These are phyloP conservation scores for Yamadazyma epiphylla DNA, from an alignment of 1,139 yeast genomes.

Conservation along the genomic window DNA sequence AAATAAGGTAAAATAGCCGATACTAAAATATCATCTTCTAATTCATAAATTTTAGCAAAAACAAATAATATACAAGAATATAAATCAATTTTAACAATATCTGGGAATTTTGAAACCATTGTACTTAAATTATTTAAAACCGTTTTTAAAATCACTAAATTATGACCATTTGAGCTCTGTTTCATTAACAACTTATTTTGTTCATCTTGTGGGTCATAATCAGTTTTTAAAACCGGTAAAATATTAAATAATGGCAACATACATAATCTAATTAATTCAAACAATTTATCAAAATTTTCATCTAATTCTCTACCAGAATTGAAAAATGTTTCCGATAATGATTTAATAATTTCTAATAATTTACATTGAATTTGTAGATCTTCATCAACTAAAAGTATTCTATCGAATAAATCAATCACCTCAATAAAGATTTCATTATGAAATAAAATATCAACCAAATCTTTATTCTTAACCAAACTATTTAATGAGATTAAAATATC, in stretches of 20 bases:
- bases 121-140: conserved; percentile 54
- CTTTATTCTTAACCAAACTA: conserved; percentile 53
- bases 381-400: conserved; percentile 61
- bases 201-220: conserved; percentile 32
- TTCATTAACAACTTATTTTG: conserved; percentile 26
- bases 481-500: conserved; percentile 53
- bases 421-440: conserved; percentile 73
- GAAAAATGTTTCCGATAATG: conserved; percentile 36
- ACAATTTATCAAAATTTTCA: conserved; percentile 69
- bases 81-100: conserved; percentile 63
- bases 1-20: conserved; percentile 55
- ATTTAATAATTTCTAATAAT: conserved; percentile 55
- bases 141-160: conserved; percentile 43
- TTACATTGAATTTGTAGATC: conserved; percentile 48
- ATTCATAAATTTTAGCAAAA: conserved; percentile 57
- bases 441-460: conserved; percentile 59
- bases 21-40: conserved; percentile 41
- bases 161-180: conserved; percentile 32
- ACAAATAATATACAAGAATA: conserved; percentile 66
- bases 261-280: conserved; percentile 74
- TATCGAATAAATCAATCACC: conserved; percentile 69
- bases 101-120: conserved; percentile 64
- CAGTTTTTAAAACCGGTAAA: conserved; percentile 58
- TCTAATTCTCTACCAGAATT: conserved; percentile 31
- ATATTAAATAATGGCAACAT: conserved; percentile 59